Evolutionary conservation across 768 basidiomycete species (phyloP), one percentile per base, ranked within the genome.

Genomic region (Naganishia kalamii): DNA sequence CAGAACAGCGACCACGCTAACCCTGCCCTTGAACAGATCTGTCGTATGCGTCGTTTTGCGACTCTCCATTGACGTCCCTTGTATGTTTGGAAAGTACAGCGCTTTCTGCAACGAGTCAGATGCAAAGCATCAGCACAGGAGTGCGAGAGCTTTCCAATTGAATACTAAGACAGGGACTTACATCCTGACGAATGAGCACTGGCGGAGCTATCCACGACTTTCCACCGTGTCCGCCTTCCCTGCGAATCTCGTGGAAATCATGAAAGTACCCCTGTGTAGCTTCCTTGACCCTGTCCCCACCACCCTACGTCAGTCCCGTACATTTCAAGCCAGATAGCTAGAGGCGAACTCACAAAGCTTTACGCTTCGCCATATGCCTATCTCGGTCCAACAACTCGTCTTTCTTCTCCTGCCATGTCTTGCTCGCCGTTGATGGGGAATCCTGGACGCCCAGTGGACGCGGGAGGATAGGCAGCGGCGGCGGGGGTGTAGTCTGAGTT

Each of bases 151-250:
- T 3, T 35, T 21, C 33, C 10, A 60, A 23, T 3, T 25, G 60
- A 6, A n/a, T n/a, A 8, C 12, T 2, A 19, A 43, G 13, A 48
- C 19, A n/a, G 43, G 6, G 50, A 47, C 89, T 70, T 73, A 93
- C 93, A 69, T 94, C 90, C 80, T 92, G 89, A 30, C 86, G 85
- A 68, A 98, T 92, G 70, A 97, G 81, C 23, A 89, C 88, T 23
- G 83, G 85, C 0, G 92, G 93, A 12, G 92, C 92, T 59, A 92
- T 84, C 92, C 91, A 98, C 10, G 88, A 88, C 80, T 98, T 98
- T 17, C 94, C 94, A 17, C 91, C 92, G 70, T 91, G 85, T 12
- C 68, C 70, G 12, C 65, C 65, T 47, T 62, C 60, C 46, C 83
- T 83, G 57, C 87, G 81, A 1, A 89, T 88, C 74, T 87, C 85